These are phyloP conservation scores for Metschnikowia borealis DNA, from an alignment of 805 yeast genomes.

Conservation along the genomic window DNA sequence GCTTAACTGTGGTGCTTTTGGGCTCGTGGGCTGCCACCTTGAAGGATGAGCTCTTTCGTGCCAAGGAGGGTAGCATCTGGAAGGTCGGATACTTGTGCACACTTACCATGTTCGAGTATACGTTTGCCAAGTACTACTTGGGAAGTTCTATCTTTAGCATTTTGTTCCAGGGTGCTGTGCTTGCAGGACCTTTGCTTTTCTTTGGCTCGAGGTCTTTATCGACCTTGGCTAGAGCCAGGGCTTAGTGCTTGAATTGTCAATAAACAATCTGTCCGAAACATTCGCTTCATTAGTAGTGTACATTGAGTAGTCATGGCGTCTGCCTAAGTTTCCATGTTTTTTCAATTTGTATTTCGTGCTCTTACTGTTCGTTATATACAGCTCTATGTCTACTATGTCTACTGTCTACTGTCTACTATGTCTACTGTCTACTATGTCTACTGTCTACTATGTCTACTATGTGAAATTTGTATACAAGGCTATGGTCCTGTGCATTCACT, in stretches of 20 bases:
- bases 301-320: too few relatives aligned
- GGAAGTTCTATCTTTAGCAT: slow-evolving; percentile 60
- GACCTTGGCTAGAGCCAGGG: slow-evolving; percentile 34
- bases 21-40: slow-evolving; percentile 37
- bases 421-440: too few relatives aligned
- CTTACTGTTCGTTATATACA: too few relatives aligned
- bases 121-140: slow-evolving; percentile 55
- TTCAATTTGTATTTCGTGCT: too few relatives aligned
- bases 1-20: slow-evolving; percentile 40
- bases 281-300: too few relatives aligned
- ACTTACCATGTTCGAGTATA: slow-evolving; percentile 48
- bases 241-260: slow-evolving; percentile 9
- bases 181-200: slow-evolving; percentile 53
- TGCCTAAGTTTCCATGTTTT: too few relatives aligned
- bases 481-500: too few relatives aligned
- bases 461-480: too few relatives aligned
- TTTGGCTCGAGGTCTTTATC: slow-evolving; percentile 67
- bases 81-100: slow-evolving; percentile 44
- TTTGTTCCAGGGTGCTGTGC: slow-evolving; percentile 42
- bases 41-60: slow-evolving; percentile 27
- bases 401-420: too few relatives aligned
- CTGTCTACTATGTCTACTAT: too few relatives aligned
- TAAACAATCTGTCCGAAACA: too few relatives aligned
- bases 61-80: slow-evolving; percentile 21
- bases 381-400: too few relatives aligned